phyloP scores from a whole-genome alignment of 768 basidiomycete genomes.

The Tylopilus felleus region DNA sequence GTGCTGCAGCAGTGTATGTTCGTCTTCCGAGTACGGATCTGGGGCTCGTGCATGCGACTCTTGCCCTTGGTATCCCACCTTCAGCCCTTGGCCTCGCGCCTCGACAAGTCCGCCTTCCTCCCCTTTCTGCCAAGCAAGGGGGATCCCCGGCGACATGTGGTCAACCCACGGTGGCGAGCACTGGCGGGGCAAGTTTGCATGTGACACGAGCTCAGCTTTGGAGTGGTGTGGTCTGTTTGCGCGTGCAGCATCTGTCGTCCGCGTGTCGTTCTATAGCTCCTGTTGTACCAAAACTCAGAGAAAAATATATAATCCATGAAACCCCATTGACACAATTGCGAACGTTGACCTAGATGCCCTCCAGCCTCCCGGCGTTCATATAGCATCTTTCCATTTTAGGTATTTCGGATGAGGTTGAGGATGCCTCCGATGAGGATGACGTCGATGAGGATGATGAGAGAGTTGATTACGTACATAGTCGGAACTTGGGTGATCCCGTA shows the following conservation, averaged over 20 bases:
- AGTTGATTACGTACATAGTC: too few relatives aligned
- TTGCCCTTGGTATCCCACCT: background rate
- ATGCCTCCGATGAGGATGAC: background rate
- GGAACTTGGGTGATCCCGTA: too few relatives aligned
- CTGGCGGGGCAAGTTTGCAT: background rate
- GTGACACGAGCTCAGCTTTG: background rate
- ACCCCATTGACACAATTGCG: background rate
- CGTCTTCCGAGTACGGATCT: constrained; percentile 10
- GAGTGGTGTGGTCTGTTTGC: background rate
- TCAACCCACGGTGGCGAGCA: background rate
- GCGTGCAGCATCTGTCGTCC: background rate
- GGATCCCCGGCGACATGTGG: background rate
- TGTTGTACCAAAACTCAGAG: background rate
- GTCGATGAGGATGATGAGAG: too few relatives aligned
- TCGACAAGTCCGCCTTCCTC: too few relatives aligned
- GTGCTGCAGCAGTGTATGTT: constrained; percentile 7
- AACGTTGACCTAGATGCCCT: too few relatives aligned
- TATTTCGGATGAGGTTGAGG: background rate
- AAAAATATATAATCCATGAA: background rate
- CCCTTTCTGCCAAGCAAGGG: background rate
- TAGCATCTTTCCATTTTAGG: background rate
- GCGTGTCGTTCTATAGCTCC: background rate
- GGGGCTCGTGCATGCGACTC: constrained; percentile 9
- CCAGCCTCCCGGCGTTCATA: too few relatives aligned
- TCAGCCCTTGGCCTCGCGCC: background rate